These are phyloP conservation scores for Cryptococcus depauperatus DNA, from an alignment of 1,284 basidiomycete genomes.

Conservation along the genomic window DNA sequence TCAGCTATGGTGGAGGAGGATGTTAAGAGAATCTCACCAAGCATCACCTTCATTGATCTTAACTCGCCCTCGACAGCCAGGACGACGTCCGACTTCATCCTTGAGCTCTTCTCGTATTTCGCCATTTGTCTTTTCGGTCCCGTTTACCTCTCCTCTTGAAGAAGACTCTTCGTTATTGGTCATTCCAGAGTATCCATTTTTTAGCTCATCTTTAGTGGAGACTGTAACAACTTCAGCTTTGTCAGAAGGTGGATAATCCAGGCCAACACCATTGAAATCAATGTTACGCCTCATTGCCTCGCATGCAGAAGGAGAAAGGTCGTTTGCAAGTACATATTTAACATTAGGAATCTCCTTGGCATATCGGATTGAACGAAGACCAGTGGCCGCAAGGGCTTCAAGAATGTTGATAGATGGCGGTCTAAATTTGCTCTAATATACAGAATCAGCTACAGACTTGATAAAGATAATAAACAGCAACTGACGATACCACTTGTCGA, in stretches of 20 bases:
- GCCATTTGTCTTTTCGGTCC: neutral
- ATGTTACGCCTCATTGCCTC: constrained; percentile 84
- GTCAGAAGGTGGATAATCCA: constrained; percentile 8
- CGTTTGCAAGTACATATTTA: constrained; percentile 89
- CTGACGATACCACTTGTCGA: too few relatives aligned
- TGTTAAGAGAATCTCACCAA: too few relatives aligned
- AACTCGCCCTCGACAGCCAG: constrained; percentile 54
- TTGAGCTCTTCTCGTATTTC: constrained; percentile 19
- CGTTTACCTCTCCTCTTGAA: constrained; percentile 14
- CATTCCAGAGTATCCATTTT: too few relatives aligned
- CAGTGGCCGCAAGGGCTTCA: constrained; percentile 94
- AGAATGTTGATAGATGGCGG: constrained; percentile 70
- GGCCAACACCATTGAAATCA: constrained; percentile 71
- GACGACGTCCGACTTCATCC: constrained; percentile 32
- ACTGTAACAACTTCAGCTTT: neutral
- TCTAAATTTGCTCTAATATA: constrained; percentile 22
- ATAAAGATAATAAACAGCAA: too few relatives aligned
- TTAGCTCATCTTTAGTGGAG: neutral
- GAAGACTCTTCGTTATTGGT: constrained; percentile 10
- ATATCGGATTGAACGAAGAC: constrained; percentile 90
- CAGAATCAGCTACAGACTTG: neutral
- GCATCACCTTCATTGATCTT: constrained; percentile 84
- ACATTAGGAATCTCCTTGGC: constrained; percentile 93
- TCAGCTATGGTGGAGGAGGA: neutral
- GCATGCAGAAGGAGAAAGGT: constrained; percentile 74